Conservation (phyloP, 2,329 filamentous ascomycete genomes). For the Corinectria fuckeliana region DNA sequence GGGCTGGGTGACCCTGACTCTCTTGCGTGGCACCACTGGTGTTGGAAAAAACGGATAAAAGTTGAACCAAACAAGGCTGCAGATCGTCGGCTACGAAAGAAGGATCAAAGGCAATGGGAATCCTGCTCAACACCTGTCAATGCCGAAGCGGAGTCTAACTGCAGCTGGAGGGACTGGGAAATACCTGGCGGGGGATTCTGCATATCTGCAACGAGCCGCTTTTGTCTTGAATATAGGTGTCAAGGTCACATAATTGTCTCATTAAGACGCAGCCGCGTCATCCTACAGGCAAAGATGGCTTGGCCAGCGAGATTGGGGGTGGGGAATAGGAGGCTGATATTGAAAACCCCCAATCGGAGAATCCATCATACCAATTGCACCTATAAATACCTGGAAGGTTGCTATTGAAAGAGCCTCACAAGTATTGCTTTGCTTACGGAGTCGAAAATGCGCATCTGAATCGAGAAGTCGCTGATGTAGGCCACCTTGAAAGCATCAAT, state of each 20-base stretch:
- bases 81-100: background rate
- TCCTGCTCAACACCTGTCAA: background rate
- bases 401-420: background rate
- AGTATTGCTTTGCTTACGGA: background rate
- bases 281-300: background rate
- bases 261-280: background rate
- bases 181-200: background rate
- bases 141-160: background rate
- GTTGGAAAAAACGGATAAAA: too few relatives aligned
- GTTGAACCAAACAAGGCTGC: too few relatives aligned
- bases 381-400: background rate
- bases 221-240: background rate
- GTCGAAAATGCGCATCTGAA: background rate
- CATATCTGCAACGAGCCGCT: background rate
- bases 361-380: background rate
- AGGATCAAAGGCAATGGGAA: background rate
- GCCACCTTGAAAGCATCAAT: background rate
- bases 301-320: background rate
- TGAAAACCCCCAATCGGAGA: background rate
- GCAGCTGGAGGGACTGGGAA: background rate
- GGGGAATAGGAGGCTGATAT: background rate
- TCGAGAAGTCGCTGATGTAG: background rate
- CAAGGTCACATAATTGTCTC: background rate
- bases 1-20: background rate
- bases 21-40: background rate